Base-by-base conservation (phyloP, 2,329 filamentous ascomycete species). In the Aspergillus sp. region DNA sequence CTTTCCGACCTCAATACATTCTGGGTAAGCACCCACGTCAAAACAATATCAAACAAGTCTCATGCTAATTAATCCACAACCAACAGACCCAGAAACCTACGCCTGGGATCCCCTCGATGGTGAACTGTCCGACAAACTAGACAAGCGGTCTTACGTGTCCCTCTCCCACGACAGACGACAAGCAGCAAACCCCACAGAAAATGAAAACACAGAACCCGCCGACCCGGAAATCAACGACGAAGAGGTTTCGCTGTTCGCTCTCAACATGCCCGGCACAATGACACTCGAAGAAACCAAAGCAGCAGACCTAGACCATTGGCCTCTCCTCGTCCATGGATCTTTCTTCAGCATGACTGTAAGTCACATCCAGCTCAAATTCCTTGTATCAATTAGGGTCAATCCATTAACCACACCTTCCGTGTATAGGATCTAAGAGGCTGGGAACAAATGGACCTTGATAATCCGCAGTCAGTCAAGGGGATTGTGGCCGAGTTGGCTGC, bases 401-500 rank as follows among this genome's bases (percentile, higher is more conserved):
- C n/a, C n/a, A n/a, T n/a, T n/a, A 32, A 8, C n/a, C 8, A 32
- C 31, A 32, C 8, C 8, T 32, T n/a, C 31, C 31, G 4, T 8
- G 2, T 41, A 5, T 43, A 73, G 67, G 71, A 74, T 43, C 59
- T 75, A 7, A 66, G 69, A 30, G 64, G 63, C n/a, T 75, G 72
- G 72, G 71, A 74, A 43, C 50, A 51, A 11, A 68, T 67, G 55
- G 56, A 66, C 27, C 62, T 73, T 27, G 60, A 61, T 27, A 61
- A 70, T 31, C 64, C 71, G 3, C 63, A 68, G 38, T 68, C 70
- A 1, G 58, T 75, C 40, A 75, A 74, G 49, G 70, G 70, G 1
- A 72, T 73, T 32, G 54, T 71, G 28, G 71, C 66, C 6, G 72
- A 75, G 46, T 54, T 75, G 36, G 70, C 71, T 7, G 71, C 72